These are phyloP conservation scores for Crepidotus variabilis DNA, from an alignment of 768 basidiomycete genomes.

Conservation along the genomic window DNA sequence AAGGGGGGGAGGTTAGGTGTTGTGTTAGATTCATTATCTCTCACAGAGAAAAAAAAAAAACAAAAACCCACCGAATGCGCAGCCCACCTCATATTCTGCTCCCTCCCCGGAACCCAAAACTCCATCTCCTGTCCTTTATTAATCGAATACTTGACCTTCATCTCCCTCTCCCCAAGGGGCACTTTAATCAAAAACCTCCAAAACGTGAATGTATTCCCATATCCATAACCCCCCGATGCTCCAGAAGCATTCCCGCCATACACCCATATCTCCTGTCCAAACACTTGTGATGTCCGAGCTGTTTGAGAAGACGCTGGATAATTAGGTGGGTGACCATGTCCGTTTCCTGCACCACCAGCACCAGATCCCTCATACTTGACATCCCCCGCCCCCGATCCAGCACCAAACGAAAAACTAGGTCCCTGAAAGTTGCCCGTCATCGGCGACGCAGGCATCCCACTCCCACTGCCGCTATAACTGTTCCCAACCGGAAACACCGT, in stretches of 20 bases:
- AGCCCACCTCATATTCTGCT: constrained; percentile 89
- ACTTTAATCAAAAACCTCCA: constrained; percentile 90
- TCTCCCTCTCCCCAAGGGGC: constrained; percentile 67
- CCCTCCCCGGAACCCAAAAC: constrained; percentile 79
- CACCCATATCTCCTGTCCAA: constrained; percentile 72
- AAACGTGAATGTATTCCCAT: constrained; percentile 78
- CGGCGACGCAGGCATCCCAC: constrained; percentile 18
- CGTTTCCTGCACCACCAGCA: constrained; percentile 16
- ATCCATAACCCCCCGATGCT: background rate
- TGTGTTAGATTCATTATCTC: background rate
- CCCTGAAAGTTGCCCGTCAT: constrained; percentile 9
- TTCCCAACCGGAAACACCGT: constrained; percentile 23
- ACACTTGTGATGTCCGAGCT: constrained; percentile 36
- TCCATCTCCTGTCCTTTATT: constrained; percentile 74
- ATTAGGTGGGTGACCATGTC: too few species aligned
- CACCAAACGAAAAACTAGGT: constrained; percentile 1
- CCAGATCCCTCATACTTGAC: constrained; percentile 14
- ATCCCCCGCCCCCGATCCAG: constrained; percentile 1
- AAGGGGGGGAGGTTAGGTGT: background rate
- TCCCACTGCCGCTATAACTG: too few species aligned
- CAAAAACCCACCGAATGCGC: constrained; percentile 66
- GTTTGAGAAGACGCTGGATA: too few species aligned
- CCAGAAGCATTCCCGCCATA: constrained; percentile 41
- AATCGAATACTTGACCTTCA: constrained; percentile 75
- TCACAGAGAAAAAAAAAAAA: background rate